Conservation (phyloP, 257 asterid species). For the Solanum habrochaites region DNA sequence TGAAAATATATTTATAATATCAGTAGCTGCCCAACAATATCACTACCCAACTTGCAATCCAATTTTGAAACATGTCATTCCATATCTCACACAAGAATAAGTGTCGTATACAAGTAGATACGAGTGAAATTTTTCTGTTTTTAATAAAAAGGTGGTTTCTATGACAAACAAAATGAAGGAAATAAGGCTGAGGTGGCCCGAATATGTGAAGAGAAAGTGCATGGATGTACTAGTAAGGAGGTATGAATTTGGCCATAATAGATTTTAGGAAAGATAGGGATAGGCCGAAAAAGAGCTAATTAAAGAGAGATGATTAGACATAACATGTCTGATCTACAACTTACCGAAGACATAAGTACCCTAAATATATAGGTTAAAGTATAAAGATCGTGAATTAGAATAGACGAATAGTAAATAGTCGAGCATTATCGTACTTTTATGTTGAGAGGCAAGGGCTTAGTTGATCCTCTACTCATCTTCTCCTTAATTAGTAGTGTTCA, state of each 20-base stretch:
- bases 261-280: background rate
- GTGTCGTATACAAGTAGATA: background rate
- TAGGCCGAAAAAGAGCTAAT: background rate
- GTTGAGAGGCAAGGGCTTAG: background rate
- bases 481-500: background rate
- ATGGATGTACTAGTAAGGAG: background rate
- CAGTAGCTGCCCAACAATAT: background rate
- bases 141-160: background rate
- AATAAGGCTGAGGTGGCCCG: background rate
- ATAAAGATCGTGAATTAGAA: background rate
- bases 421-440: background rate
- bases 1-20: background rate
- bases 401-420: background rate
- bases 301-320: too few relatives aligned
- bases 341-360: too few relatives aligned
- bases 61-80: background rate
- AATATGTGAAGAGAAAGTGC: background rate
- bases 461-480: background rate
- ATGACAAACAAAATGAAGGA: rapidly evolving
- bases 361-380: background rate
- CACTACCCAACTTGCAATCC: background rate
- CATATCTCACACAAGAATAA: background rate
- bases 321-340: too few relatives aligned
- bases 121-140: background rate
- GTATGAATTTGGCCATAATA: background rate